Conservation (phyloP, 768 basidiomycete species). For the Tricholoma sp. region DNA sequence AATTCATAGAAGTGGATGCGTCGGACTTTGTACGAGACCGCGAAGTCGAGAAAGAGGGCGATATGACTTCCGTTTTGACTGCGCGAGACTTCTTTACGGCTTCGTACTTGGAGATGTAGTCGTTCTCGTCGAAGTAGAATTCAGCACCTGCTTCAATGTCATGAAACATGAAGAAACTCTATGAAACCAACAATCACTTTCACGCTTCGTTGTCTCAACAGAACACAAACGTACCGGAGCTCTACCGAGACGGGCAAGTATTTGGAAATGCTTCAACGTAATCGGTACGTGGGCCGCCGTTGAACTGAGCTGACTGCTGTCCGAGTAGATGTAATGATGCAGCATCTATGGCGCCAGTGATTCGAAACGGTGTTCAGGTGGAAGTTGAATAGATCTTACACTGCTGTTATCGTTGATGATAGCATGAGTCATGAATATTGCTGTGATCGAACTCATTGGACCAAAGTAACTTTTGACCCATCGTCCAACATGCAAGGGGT, state of each 20-base stretch:
- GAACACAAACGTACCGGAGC: conserved; percentile 44
- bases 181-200: background rate
- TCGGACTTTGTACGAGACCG: conserved; percentile 11
- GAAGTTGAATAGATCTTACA: conserved; percentile 23
- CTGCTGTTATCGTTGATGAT: conserved; percentile 58
- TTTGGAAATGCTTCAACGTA: conserved; percentile 71
- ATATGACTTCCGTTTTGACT: conserved; percentile 38
- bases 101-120: conserved; percentile 45
- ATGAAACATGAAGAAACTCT: conserved; percentile 53
- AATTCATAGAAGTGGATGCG: conserved; percentile 17
- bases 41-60: conserved; percentile 22
- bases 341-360: conserved; percentile 35
- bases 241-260: conserved; percentile 64
- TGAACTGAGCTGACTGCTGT: conserved; percentile 19
- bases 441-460: conserved; percentile 49
- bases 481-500: conserved; percentile 49
- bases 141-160: conserved; percentile 62
- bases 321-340: conserved; percentile 33
- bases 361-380: background rate
- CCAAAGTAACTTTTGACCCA: conserved; percentile 61
- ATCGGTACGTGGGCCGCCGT: conserved; percentile 48
- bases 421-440: conserved; percentile 70
- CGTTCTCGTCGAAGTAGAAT: conserved; percentile 67
- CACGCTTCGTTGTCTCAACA: conserved; percentile 1
- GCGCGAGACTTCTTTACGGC: conserved; percentile 20